Percentiles rank a stretch among this genome's conserved stretches.
phyloP scores from a whole-genome alignment of 2,329 filamentous ascomycete species.

The Xylariaceae sp. region DNA sequence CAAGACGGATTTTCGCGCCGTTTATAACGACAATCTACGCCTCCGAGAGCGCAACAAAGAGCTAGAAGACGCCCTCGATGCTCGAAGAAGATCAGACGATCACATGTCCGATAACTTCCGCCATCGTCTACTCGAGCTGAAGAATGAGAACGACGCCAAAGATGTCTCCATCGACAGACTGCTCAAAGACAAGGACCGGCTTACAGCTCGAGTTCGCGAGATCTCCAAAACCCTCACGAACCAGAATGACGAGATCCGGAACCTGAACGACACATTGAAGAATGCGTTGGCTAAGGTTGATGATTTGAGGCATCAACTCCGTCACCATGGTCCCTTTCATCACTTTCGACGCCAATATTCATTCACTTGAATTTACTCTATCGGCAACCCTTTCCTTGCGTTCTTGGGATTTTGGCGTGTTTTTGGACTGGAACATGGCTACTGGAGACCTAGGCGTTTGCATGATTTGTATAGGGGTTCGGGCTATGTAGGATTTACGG shows the following conservation, averaged over 20 bases:
- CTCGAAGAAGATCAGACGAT: conserved; percentile 14
- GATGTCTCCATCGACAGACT: conserved; percentile 13
- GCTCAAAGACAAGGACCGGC: conserved; percentile 13
- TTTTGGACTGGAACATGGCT: no score
- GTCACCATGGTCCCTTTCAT: conserved; percentile 6
- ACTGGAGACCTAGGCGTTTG: no score
- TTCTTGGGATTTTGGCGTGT: no score
- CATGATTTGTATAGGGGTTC: no score
- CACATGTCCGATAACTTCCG: conserved; percentile 16
- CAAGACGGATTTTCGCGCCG: conserved; percentile 17
- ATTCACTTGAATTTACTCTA: no score
- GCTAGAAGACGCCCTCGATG: conserved; percentile 14
- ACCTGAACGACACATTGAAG: conserved; percentile 7
- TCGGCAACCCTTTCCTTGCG: no score
- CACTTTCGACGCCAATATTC: not conserved
- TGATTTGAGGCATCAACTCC: conserved; percentile 15
- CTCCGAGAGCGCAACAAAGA: conserved; percentile 12
- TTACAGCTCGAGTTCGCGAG: conserved; percentile 16
- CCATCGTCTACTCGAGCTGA: conserved; percentile 16
- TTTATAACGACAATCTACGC: conserved; percentile 13
- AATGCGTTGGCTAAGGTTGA: conserved; percentile 13
- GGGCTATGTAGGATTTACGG: no score
- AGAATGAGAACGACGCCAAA: conserved; percentile 17
- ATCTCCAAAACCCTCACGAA: conserved; percentile 16
- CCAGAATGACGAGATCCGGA: not conserved